These are phyloP conservation scores for Diaporthe sp. DNA, from an alignment of 2,329 filamentous ascomycete species.

Conservation along the genomic window DNA sequence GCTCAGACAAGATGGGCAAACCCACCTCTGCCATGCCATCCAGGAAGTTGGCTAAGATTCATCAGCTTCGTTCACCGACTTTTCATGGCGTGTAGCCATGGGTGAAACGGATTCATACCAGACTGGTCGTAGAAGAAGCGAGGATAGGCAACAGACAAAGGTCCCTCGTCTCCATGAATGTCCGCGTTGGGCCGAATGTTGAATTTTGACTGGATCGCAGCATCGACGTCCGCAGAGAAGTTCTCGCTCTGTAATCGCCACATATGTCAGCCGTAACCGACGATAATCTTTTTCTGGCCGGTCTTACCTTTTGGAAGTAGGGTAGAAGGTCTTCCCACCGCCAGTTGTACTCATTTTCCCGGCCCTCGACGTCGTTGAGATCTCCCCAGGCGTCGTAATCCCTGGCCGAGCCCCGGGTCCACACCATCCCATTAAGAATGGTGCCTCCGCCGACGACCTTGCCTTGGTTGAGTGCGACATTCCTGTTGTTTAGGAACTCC, in stretches of 20 bases:
- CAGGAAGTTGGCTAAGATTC: constrained; percentile 53
- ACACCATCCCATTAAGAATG: constrained; percentile 58
- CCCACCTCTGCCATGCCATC: constrained; percentile 55
- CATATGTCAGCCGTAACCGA: background rate
- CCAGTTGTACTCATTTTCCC: constrained; percentile 48
- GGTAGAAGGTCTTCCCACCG: constrained; percentile 60
- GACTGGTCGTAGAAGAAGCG: constrained; percentile 56
- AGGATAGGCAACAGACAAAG: constrained; percentile 56
- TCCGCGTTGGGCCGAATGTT: constrained; percentile 48
- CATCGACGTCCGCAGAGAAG: constrained; percentile 49
- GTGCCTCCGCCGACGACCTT: constrained; percentile 57
- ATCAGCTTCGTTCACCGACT: constrained; percentile 33
- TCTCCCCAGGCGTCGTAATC: constrained; percentile 60
- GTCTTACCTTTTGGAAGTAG: constrained; percentile 62
- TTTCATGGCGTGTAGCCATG: background rate
- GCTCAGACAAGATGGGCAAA: constrained; percentile 52
- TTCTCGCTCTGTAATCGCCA: constrained; percentile 52
- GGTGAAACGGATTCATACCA: constrained; percentile 46
- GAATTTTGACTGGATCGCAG: constrained; percentile 43
- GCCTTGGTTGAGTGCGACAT: constrained; percentile 54
- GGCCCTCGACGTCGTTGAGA: constrained; percentile 54
- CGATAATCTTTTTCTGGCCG: rapidly evolving
- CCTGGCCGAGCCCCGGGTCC: constrained; percentile 54
- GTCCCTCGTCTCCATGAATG: constrained; percentile 53
- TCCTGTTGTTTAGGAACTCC: constrained; percentile 52